Evolutionary conservation across 169 alveolate species (phyloP), one percentile per base, ranked within the genome.

Genomic region (Ichthyophthirius multifiliis): DNA sequence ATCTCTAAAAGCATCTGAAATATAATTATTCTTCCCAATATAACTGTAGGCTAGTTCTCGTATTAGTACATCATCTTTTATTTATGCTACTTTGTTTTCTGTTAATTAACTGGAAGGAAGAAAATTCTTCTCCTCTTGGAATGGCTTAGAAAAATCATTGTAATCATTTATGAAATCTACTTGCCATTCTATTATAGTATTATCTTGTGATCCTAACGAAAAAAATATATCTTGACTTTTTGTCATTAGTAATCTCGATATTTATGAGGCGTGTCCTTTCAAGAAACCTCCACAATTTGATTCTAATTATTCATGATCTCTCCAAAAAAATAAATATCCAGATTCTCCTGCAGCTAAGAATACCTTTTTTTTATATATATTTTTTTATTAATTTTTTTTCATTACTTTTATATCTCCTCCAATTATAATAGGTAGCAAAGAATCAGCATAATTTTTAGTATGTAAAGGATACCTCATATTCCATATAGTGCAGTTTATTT

Each of bases 321-420:
- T 79, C 89, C 88, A 90, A 31, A 87, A 65, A 55, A 82, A 83
- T 6, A 90, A 47, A 71, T 87, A 84, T 1, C 93, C 95, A 34
- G 86, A 73, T 43, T 90, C 95, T 48, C 90, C 95, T 45, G 93
- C 95, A 16, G 90, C 76, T 16, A 81, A 73, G 31, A 73, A 81
- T 5, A 80, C 75, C 65, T 80, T 44, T n/a, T 45, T 35, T 39
- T 65, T 47, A 0, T 65, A 74, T 34, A 74, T 47, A 4, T 44
- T 78, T n/a, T 37, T 4, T 16, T 5, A 6, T 55, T 55, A 2
- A 23, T 4, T 55, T 6, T 4, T 23, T 18, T 6, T 55, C 12
- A 43, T 27, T 41, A 79, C 62, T 27, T 67, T 79, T n/a, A 79
- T 76, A 23, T 78, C 84, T 13, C 75, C 81, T 31, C 86, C 86